Conservation (phyloP, 192 early-diverging fungal species). For the Rhizoclosmatium sp. region DNA sequence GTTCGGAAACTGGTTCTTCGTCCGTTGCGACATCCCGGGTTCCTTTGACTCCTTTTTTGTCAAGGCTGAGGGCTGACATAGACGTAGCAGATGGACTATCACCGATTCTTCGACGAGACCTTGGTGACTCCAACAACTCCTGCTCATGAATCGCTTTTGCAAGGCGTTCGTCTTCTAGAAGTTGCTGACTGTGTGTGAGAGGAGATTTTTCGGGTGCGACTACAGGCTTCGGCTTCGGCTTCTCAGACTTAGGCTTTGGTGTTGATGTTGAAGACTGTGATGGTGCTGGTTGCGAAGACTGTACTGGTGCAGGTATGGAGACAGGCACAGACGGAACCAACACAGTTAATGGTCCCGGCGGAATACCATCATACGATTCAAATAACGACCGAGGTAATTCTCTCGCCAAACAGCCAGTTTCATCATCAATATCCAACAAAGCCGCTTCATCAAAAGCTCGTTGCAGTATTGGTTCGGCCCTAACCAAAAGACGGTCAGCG, state of each 20-base stretch:
- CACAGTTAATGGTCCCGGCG: neutral
- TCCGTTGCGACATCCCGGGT: neutral
- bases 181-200: neutral
- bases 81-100: neutral
- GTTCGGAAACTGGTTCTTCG: neutral
- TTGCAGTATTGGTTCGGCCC: slow-evolving; percentile 20
- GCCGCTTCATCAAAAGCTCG: slow-evolving; percentile 22
- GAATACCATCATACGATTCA: slow-evolving; percentile 12
- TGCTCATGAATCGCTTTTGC: slow-evolving; percentile 33
- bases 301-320: neutral
- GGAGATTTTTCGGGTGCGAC: neutral
- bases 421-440: slow-evolving; percentile 35
- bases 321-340: neutral
- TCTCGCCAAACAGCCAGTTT: slow-evolving; percentile 39
- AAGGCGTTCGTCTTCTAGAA: slow-evolving; percentile 28
- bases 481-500: slow-evolving; percentile 62
- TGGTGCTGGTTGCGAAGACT: neutral
- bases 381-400: slow-evolving; percentile 25
- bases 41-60: neutral
- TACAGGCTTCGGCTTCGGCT: neutral
- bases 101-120: neutral
- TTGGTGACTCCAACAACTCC: slow-evolving; percentile 3
- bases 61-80: neutral
- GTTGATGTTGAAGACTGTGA: no score
- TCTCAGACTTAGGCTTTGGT: no score